Base-by-base conservation (phyloP, 78 protist species). In the Dictyostelium brefeldianum region DNA sequence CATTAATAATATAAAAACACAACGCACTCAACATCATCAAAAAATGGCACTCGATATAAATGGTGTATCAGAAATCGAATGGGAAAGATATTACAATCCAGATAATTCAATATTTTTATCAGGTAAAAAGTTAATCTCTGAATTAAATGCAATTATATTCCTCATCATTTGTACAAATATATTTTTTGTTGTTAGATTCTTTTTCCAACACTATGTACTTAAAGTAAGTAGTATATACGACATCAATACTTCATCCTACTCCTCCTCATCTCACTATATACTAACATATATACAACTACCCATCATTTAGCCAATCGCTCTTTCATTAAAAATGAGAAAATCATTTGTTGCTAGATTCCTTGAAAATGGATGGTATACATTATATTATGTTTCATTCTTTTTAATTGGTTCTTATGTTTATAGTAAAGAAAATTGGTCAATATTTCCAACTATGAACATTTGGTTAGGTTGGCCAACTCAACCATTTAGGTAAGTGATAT, bases 381-480 rank as follows among this genome's bases (percentile, higher is more conserved):
- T 85, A n/a, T 85, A 85, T 64, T 85, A 85, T 77, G 48, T 77
- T 48, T 59, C 78, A 56, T 85, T 85, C 71, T 64, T 64, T 64
- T 48, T 57, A 41, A 74, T 85, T 75, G 92, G 92, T 57, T 62
- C 73, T 5, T 85, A 85, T 27, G 92, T 85, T 20, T 85, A 77
- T 50, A 77, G 46, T 22, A 41, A 85, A 74, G 92, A 85, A 64
- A 11, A 8, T 56, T 85, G 92, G 92, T 64, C 84, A 18, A 27
- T 85, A 27, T 77, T 85, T 43, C 92, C 92, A 62, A 85, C 92
- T 17, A 85, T 85, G 92, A 85, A 85, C 50, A 85, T 85, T 48
- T 85, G 92, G 92, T 48, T 85, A 43, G 92, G 92, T n/a, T 85
- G 92, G 92, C 92, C 92, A 36, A 48, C 62, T 50, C 92, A 85